Percentiles rank a stretch among this genome's conserved stretches.
phyloP scores from a whole-genome alignment of 495 filamentous ascomycete genomes.

The Neohortaea acidophila region DNA sequence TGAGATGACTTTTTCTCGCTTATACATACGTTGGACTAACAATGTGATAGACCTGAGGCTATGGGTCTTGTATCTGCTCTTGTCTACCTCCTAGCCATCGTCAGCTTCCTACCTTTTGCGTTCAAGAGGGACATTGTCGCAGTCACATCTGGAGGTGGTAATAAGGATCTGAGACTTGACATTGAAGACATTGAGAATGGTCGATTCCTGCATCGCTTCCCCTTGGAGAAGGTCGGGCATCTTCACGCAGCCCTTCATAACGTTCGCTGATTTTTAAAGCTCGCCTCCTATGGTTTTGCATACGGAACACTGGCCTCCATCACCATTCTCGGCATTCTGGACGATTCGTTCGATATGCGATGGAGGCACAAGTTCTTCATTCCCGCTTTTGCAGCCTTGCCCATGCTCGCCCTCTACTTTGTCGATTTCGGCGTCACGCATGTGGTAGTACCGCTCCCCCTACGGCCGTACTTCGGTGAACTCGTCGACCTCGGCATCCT shows the following conservation, averaged over 20 bases:
- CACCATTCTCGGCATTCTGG: conserved; percentile 78
- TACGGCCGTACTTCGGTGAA: conserved; percentile 71
- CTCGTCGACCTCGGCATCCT: conserved; percentile 74
- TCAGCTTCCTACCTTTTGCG: conserved; percentile 86
- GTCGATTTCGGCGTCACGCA: conserved; percentile 95
- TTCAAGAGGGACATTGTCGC: conserved; percentile 97
- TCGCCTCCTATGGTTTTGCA: conserved; percentile 88
- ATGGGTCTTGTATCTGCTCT: conserved; percentile 95
- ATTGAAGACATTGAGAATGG: conserved; percentile 54
- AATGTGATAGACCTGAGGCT: conserved; percentile 56
- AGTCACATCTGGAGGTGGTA: conserved; percentile 88
- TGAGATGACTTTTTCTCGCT: conserved; percentile 31
- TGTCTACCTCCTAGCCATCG: conserved; percentile 74
- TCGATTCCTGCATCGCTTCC: conserved; percentile 75
- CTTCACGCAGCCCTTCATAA: too few relatives aligned
- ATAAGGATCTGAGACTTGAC: conserved; percentile 64
- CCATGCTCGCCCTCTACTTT: conserved; percentile 92
- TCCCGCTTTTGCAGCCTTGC: conserved; percentile 82
- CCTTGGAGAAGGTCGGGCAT: conserved; percentile 65
- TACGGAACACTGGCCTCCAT: conserved; percentile 81
- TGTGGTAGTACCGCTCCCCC: conserved; percentile 71
- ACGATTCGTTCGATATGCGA: conserved; percentile 94
- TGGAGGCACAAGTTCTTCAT: conserved; percentile 99
- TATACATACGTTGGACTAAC: conserved; percentile 5
- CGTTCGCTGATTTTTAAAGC: conserved; percentile 31